phyloP scores from a whole-genome alignment of 225 moss, liverwort and hornwort species.

The Sphagnum contortum region DNA sequence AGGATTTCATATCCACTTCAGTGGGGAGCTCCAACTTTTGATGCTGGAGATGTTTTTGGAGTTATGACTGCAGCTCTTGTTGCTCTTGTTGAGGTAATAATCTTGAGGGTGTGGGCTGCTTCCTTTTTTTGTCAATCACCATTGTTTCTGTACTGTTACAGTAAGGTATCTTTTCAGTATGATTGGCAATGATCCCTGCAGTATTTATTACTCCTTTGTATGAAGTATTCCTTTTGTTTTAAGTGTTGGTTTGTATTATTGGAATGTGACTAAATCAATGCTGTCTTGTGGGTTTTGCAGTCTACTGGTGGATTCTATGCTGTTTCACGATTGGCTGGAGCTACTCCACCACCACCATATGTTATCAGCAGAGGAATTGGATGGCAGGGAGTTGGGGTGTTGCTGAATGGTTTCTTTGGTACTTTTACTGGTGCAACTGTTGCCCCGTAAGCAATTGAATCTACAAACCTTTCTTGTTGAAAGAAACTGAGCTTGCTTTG shows the following conservation, averaged over 20 bases:
- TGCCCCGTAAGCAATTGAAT: constrained; percentile 58
- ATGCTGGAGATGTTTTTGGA: constrained; percentile 58
- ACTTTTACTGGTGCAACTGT: constrained; percentile 54
- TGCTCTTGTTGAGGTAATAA: constrained; percentile 50
- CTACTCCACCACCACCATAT: constrained; percentile 83
- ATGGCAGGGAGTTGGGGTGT: constrained; percentile 72
- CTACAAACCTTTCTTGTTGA: too few relatives aligned
- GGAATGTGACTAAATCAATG: too few relatives aligned
- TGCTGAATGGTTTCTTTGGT: constrained; percentile 55
- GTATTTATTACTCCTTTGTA: too few relatives aligned
- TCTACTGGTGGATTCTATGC: constrained; percentile 87
- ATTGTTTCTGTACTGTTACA: too few relatives aligned
- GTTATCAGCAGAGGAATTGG: constrained; percentile 88
- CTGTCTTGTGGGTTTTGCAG: constrained; percentile 15
- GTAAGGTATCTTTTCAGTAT: too few relatives aligned
- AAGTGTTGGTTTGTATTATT: too few relatives aligned
- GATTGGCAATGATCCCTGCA: too few relatives aligned
- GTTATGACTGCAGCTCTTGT: constrained; percentile 73
- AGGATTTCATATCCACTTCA: constrained; percentile 69
- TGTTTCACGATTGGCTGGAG: constrained; percentile 75
- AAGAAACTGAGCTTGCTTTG: too few relatives aligned
- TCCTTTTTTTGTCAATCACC: too few relatives aligned
- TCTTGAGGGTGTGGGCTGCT: too few relatives aligned
- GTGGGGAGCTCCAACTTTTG: constrained; percentile 74
- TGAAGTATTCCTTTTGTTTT: too few relatives aligned